Conservation (phyloP, 495 filamentous ascomycete genomes). For the Aspergillus sclerotiicarbonarius region DNA sequence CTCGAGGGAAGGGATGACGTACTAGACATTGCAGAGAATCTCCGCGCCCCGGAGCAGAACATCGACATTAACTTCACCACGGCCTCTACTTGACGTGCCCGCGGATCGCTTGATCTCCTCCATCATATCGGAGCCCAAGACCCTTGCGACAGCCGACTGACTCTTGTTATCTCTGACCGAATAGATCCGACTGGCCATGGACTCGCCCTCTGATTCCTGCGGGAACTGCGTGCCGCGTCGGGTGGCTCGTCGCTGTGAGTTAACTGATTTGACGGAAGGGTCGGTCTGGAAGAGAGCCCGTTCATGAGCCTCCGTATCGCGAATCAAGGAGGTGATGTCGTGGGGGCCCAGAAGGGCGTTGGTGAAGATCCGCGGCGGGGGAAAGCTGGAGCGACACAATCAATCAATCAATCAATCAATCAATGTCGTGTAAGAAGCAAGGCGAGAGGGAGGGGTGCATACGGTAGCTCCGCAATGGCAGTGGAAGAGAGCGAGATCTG, state of each 20-base stretch:
- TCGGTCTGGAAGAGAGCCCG: constrained; percentile 92
- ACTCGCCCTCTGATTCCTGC: constrained; percentile 39
- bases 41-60: constrained; percentile 83
- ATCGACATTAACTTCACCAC: constrained; percentile 79
- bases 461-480: constrained; percentile 84
- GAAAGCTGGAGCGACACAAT: constrained; percentile 59
- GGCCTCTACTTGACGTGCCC: constrained; percentile 40
- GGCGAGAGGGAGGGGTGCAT: constrained; percentile 25
- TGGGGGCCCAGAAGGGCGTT: constrained; percentile 83
- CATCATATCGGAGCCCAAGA: constrained; percentile 83
- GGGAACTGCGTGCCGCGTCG: constrained; percentile 49
- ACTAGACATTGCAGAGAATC: constrained; percentile 87
- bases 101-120: constrained; percentile 67
- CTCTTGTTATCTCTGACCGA: constrained; percentile 58
- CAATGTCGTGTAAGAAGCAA: background rate
- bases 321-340: constrained; percentile 91
- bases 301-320: constrained; percentile 94
- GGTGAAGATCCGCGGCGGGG: constrained; percentile 89
- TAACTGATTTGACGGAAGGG: constrained; percentile 48
- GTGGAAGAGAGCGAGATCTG: constrained; percentile 82
- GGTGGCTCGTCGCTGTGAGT: constrained; percentile 40
- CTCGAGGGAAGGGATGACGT: constrained; percentile 24
- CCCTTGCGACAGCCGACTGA: constrained; percentile 85
- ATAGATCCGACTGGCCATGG: constrained; percentile 51
- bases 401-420: background rate